Percentiles rank a stretch among this genome's conserved stretches.
Evolutionary conservation across 495 filamentous ascomycete species (phyloP).

Genomic region (Articulospora tetracladia): DNA sequence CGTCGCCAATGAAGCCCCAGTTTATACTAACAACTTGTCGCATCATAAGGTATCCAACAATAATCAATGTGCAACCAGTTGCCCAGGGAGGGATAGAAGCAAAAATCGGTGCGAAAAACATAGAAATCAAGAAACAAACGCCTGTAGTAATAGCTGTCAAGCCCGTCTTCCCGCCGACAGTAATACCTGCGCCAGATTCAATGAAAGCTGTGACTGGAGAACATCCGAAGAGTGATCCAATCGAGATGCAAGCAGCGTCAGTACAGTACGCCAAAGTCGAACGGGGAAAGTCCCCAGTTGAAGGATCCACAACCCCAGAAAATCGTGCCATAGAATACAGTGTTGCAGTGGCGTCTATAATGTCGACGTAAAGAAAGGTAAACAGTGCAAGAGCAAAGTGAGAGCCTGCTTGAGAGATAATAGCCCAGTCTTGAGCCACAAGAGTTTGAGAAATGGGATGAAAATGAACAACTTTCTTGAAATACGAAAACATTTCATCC

Average conservation of each 20-base stretch:
- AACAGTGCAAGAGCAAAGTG: conserved; percentile 73
- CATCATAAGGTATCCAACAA: conserved; percentile 58
- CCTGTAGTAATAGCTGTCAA: conserved; percentile 71
- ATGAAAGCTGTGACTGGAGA: conserved; percentile 80
- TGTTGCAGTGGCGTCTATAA: conserved; percentile 61
- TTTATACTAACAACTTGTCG: conserved; percentile 48
- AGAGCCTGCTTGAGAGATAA: conserved; percentile 54
- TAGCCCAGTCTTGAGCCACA: conserved; percentile 64
- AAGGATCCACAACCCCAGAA: conserved; percentile 55
- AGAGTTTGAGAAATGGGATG: conserved; percentile 69
- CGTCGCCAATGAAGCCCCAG: conserved; percentile 58
- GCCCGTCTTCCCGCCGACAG: conserved; percentile 76
- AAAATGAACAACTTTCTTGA: conserved; percentile 73
- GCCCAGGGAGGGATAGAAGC: conserved; percentile 82
- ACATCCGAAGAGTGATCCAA: conserved; percentile 69
- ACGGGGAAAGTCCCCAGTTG: conserved; percentile 62
- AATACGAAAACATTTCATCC: conserved; percentile 67
- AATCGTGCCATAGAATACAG: conserved; percentile 82
- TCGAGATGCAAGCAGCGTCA: conserved; percentile 64
- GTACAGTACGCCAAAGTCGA: conserved; percentile 64
- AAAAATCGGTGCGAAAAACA: conserved; percentile 81
- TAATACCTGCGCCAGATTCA: conserved; percentile 78
- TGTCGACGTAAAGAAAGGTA: conserved; percentile 85
- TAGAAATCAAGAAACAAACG: conserved; percentile 68
- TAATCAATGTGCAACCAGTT: conserved; percentile 71